Base-by-base conservation (phyloP, 1,284 basidiomycete species). In the Apiotrichum laibachii region DNA sequence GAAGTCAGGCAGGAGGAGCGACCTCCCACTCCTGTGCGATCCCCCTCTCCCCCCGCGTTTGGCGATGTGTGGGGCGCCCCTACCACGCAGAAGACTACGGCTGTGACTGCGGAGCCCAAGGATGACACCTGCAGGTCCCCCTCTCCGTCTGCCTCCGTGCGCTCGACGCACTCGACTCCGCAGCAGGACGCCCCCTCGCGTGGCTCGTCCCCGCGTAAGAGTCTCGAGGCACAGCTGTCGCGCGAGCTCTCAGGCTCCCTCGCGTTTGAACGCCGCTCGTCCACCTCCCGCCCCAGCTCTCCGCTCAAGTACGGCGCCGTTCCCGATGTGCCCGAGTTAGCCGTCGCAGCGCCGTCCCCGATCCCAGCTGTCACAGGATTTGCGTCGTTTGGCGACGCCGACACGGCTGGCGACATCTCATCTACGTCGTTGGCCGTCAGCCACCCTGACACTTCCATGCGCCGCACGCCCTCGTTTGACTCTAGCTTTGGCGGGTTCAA, bases 401-500 rank as follows among this genome's bases (percentile, higher is more conserved):
- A 48, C 46, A 7, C 16, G 11, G 31, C 35, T 3, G 49, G 26
- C 26, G 26, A 50, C 31, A 6, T 50, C 35, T 50, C 49, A 11
- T 21, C 35, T 6, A 8, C 35, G 12, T 50, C 49, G 33, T 22
- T 53, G 7, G 42, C 11, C n/a, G 12, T 44, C 18, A n/a, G 5
- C 18, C 9, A 39, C 8, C 21, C 37, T 11, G 19, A 42, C 16
- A 39, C 53, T 5, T 22, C 53, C 6, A 18, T 48, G 8, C 22
- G 10, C 5, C 53, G 53, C 16, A 31, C 22, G 2, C 11, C 37
- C 9, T 48, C 45, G 16, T 47, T 55, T n/a, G 53, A 46, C 26
- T 40, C 34, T 18, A 37, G 33, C 45, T 55, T 55, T 47, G 53
- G 53, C 37, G 53, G 53, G 11, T 54, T 54, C 21, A 31, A 39